Evolutionary conservation across 768 basidiomycete species (phyloP), one percentile per base, ranked within the genome.

Genomic region (Amyloporia xantha): DNA sequence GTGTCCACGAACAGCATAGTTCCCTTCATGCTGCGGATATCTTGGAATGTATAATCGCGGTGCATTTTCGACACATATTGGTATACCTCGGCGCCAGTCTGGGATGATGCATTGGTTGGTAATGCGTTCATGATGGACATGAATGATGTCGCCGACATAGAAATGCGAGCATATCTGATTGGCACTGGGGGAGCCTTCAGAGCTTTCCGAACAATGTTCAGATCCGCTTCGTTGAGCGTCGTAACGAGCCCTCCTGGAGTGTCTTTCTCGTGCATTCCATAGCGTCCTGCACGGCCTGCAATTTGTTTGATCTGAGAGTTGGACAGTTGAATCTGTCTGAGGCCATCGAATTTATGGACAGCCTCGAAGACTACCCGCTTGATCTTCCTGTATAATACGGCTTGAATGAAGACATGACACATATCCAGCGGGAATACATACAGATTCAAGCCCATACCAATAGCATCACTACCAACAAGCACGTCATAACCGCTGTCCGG

Each of bases 401-500:
- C 25, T 9, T 28, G 11, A 33, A 41, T 33, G 28, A 27, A 19
- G 2, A 11, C 21, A 17, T 28, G 5, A 6, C 6, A 12, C 6
- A 33, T 17, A 36, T 10, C 20, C 21, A 46, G 17, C 44, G 17
- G 23, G 17, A 10, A 17, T 3, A 71, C 87, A 38, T 64, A 97
- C 96, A 99, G 68, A 62, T 99, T 98, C 19, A 99, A 74, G 0
- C 96, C 96, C 92, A 99, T 94, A 1, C 96, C 93, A 42, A 97
- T 84, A 0, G 93, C 92, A 60, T 99, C 96, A 57, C 89, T 93
- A 1, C 91, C 95, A 15, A 98, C 80, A 36, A 99, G 74, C 2
- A 98, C 84, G 57, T 95, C 88, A 59, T 87, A 89, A 1, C 81
- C 84, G n/a, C 84, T 89, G 36, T 78, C 61, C 0, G 81, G 81